Evolutionary conservation across 2,329 filamentous ascomycete genomes (phyloP).

Genomic region (Hymenoscyphus infarciens): DNA sequence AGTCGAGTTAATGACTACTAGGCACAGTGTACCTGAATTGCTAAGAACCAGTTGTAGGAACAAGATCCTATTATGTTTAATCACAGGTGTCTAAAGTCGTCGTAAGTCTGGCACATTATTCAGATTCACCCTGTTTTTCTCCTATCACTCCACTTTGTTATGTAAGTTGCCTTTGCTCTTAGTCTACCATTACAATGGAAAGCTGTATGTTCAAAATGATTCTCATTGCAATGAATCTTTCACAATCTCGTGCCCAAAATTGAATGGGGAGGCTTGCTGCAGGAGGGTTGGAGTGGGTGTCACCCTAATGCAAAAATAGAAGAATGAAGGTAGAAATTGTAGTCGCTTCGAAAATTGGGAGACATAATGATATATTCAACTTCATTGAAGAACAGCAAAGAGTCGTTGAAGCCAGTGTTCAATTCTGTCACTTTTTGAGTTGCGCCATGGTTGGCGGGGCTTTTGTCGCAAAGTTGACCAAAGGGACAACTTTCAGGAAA

Average conservation of each 20-base stretch:
- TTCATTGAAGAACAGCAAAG: not conserved
- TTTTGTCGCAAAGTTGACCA: not conserved
- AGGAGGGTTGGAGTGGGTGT: not conserved
- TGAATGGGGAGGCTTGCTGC: not conserved
- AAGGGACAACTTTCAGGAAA: not conserved
- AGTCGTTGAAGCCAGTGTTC: too few relatives aligned
- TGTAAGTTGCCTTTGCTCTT: not conserved
- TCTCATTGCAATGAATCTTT: too few relatives aligned
- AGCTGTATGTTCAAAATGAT: too few relatives aligned
- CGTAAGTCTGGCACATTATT: not conserved
- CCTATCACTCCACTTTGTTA: not conserved
- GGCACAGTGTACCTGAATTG: too few relatives aligned
- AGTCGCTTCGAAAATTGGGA: not conserved
- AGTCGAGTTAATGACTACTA: too few relatives aligned
- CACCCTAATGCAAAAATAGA: not conserved
- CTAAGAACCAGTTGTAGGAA: too few relatives aligned
- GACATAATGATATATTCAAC: not conserved
- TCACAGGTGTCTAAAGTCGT: too few relatives aligned
- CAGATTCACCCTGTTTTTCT: not conserved
- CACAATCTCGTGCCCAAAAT: too few relatives aligned
- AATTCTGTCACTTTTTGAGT: slow-evolving; percentile 1
- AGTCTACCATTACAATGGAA: too few relatives aligned
- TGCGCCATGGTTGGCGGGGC: not conserved
- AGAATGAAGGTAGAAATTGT: not conserved
- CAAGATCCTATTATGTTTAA: too few relatives aligned